These are phyloP conservation scores for Rhizopus arrhizus DNA, from an alignment of 371 early-diverging fungal genomes.

Conservation along the genomic window DNA sequence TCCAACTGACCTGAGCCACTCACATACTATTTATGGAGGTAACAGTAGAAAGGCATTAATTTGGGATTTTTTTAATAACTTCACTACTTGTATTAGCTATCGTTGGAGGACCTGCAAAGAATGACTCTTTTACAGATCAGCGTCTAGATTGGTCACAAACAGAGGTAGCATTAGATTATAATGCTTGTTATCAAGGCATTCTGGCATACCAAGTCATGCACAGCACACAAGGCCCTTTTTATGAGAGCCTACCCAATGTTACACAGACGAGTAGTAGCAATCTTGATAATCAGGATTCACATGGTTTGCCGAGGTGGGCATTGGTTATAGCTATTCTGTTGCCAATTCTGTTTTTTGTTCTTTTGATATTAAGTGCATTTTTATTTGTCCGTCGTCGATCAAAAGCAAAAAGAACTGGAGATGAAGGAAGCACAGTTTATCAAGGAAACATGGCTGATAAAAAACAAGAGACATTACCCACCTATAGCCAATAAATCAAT, in stretches of 20 bases:
- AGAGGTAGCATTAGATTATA: conserved; percentile 59
- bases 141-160: conserved; percentile 46
- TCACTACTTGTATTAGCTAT: conserved; percentile 44
- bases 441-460: too few species aligned
- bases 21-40: conserved; percentile 29
- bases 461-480: too few species aligned
- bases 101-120: conserved; percentile 52
- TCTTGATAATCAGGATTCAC: too few species aligned
- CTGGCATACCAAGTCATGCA: conserved; percentile 53
- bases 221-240: conserved; percentile 7
- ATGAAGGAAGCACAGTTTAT: too few species aligned
- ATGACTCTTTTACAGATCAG: conserved; percentile 44
- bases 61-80: conserved; percentile 15
- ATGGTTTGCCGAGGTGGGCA: too few species aligned
- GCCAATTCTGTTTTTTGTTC: too few species aligned
- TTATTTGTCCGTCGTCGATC: too few species aligned
- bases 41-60: not conserved
- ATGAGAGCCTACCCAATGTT: not conserved
- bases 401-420: too few species aligned
- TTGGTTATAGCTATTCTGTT: too few species aligned
- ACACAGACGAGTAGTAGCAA: too few species aligned
- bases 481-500: too few species aligned
- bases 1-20: conserved; percentile 1
- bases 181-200: conserved; percentile 49
- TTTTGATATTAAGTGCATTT: too few species aligned